These are phyloP conservation scores for Silene noctiflora DNA, from an alignment of 179 eudicot species.

Conservation along the genomic window DNA sequence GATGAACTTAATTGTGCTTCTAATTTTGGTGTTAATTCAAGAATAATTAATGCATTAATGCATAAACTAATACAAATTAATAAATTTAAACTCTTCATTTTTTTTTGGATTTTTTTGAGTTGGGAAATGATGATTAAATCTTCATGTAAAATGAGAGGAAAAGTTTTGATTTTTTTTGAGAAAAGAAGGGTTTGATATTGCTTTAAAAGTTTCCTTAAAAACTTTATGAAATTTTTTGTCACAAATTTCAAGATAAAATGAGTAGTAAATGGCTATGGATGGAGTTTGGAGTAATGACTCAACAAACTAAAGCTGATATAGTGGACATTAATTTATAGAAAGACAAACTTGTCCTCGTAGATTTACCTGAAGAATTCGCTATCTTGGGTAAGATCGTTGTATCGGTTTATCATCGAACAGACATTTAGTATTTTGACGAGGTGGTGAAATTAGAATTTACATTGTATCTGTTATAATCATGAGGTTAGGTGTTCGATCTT, in stretches of 20 bases:
- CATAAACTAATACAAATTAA: slow-evolving; percentile 25
- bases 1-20: slow-evolving; percentile 46
- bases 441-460: too few species aligned
- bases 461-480: too few species aligned
- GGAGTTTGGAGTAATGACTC: slow-evolving; percentile 10
- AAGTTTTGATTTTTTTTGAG: slow-evolving; percentile 1
- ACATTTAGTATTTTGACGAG: too few species aligned
- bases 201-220: not conserved
- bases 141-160: not conserved
- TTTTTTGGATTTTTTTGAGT: not conserved
- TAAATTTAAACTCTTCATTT: slow-evolving; percentile 33
- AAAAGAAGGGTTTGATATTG: not conserved
- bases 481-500: too few species aligned
- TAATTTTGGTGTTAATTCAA: slow-evolving; percentile 30
- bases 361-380: too few species aligned
- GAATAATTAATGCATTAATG: slow-evolving; percentile 16
- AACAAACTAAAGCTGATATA: slow-evolving; percentile 6
- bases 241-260: slow-evolving; percentile 16
- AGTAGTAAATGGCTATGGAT: slow-evolving; percentile 1
- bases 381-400: too few species aligned
- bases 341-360: slow-evolving; percentile 6
- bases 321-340: not conserved
- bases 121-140: not conserved
- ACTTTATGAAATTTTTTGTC: not conserved
- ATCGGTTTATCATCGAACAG: too few species aligned